These are phyloP conservation scores for Penicillium corylophilum DNA, from an alignment of 2,329 filamentous ascomycete species.

Conservation along the genomic window DNA sequence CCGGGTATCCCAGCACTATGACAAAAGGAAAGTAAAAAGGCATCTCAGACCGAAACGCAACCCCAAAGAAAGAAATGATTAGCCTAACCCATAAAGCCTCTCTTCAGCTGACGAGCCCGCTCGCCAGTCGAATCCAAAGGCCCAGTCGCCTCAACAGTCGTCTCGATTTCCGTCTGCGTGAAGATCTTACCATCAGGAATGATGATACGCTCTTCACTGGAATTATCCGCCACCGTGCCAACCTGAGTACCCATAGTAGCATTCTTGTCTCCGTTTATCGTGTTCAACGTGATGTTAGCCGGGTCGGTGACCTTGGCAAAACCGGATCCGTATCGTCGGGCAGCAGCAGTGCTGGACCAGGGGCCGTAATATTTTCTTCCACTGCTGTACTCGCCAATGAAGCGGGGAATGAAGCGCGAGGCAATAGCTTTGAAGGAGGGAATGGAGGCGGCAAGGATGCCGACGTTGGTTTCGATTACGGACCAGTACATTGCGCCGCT, in stretches of 20 bases:
- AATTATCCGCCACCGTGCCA: conserved; percentile 13
- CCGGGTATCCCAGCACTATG: background rate
- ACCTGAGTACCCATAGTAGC: conserved; percentile 24
- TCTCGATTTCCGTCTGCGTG: conserved; percentile 33
- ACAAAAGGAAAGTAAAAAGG: background rate
- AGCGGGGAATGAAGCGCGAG: conserved; percentile 44
- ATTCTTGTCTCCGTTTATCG: conserved; percentile 18
- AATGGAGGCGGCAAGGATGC: conserved; percentile 45
- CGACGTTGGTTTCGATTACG: conserved; percentile 44
- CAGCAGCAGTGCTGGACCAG: conserved; percentile 21
- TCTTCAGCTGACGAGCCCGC: conserved; percentile 9
- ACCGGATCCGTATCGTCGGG: conserved; percentile 24
- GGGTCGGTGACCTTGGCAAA: conserved; percentile 29
- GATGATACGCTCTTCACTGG: conserved; percentile 32
- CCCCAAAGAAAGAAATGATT: background rate
- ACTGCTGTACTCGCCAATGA: conserved; percentile 37
- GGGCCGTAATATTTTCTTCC: conserved; percentile 22
- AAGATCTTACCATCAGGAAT: conserved; percentile 33
- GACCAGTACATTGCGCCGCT: conserved; percentile 48
- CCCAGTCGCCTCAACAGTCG: conserved; percentile 27
- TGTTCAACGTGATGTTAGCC: conserved; percentile 18
- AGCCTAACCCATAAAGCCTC: background rate
- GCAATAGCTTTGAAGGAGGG: conserved; percentile 44
- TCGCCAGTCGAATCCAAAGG: conserved; percentile 9
- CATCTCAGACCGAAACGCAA: background rate